Base-by-base conservation (phyloP, 768 basidiomycete species). In the Suillus placidus region DNA sequence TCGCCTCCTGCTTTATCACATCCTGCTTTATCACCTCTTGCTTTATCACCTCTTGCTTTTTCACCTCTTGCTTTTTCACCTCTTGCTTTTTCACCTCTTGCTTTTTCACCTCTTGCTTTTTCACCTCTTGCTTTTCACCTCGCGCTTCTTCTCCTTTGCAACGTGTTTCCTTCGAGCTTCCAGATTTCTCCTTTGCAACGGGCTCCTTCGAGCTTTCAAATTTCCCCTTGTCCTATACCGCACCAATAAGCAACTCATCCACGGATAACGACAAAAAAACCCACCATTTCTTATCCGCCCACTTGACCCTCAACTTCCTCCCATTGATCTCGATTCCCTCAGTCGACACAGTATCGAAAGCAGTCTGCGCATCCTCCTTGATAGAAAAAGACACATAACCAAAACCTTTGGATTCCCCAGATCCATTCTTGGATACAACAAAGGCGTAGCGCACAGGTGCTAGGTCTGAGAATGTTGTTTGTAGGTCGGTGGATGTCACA, bases 381-480 rank as follows among this genome's bases (percentile, higher is more conserved):
- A 94, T 82, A 0, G 95, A 88, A 77, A 97, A 99, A 0, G 94
- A 90, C 67, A 98, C 94, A 74, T 97, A 99, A 66, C 97, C 97
- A 26, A 99, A 95, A 68, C 97, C 97, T 75, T 98, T 97, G 1
- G 94, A 95, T 6, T 86, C 79, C 20, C 88, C 87, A 1, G 87
- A 85, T 40, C 84, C 90, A 9, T 85, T 88, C 63, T 95, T 90
- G 14, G 88, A 87, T 23, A 98, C 97, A 8, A 99, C 89, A 72
- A 99, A 99, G 0, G 95, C 96, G 23, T 91, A 90, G 43, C 95
- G 87, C 18, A 99, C 92, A 35, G 97, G 97, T 1, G 95, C 97
- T 68, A 97, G 87, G 76, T 96, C 94, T 8, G 96, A 98, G 81
- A 98, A 97, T 26, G 96, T 85, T 0, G 95, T 95, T 71, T 93